phyloP scores from a whole-genome alignment of 306 rosid genomes.

The Astragalus glycyphyllos region DNA sequence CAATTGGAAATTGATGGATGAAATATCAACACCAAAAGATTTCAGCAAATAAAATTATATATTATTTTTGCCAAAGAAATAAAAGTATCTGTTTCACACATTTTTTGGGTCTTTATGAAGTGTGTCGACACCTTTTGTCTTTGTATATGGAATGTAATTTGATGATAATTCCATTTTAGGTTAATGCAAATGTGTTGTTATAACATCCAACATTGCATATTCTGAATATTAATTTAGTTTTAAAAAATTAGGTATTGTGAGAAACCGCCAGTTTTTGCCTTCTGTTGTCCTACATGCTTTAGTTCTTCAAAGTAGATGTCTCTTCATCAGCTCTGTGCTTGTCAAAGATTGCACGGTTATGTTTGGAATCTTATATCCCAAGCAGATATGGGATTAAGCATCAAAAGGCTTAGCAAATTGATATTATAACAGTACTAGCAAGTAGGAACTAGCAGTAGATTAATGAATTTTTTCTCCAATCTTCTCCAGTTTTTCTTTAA shows the following conservation, averaged over 20 bases:
- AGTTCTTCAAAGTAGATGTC: constrained; percentile 35
- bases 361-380: neutral
- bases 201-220: constrained; percentile 10
- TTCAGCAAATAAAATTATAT: neutral
- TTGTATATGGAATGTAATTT: constrained; percentile 2
- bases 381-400: constrained; percentile 1
- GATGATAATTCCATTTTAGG: neutral
- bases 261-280: constrained; percentile 26
- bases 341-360: constrained; percentile 6
- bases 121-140: neutral
- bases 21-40: constrained; percentile 8
- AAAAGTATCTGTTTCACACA: constrained; percentile 12
- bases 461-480: neutral
- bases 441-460: neutral
- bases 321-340: constrained; percentile 7
- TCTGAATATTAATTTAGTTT: constrained; percentile 19
- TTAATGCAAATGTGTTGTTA: constrained; percentile 2
- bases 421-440: neutral
- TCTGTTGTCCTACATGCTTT: constrained; percentile 15
- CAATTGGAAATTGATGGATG: constrained; percentile 17
- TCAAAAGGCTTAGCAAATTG: constrained; percentile 6
- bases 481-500: neutral
- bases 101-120: constrained; percentile 5
- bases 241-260: constrained; percentile 1
- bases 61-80: constrained; percentile 3